Conservation (phyloP, 306 rosid species). For the Astragalus membranaceus region DNA sequence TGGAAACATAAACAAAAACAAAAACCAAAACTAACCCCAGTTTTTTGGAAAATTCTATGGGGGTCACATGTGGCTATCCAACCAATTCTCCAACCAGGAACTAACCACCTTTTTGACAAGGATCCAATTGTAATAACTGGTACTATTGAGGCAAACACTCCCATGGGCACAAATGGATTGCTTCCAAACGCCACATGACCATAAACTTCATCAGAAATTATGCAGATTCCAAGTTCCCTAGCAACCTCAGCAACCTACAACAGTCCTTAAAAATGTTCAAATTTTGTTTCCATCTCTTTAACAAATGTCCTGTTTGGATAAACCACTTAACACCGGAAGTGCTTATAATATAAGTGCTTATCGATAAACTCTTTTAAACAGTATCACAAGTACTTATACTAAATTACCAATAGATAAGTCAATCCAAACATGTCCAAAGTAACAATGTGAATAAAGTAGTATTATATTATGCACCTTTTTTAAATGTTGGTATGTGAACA, state of each 20-base stretch:
- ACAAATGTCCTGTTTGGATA: too few species aligned
- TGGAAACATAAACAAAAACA: too few species aligned
- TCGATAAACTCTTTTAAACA: too few species aligned
- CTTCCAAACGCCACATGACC: slow-evolving; percentile 41
- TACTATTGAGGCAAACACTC: slow-evolving; percentile 37
- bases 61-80: slow-evolving; percentile 59
- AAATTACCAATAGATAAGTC: too few species aligned
- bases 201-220: slow-evolving; percentile 64
- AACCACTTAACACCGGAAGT: too few species aligned
- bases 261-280: neutral
- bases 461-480: slow-evolving; percentile 33
- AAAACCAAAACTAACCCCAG: slow-evolving; percentile 37
- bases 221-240: slow-evolving; percentile 44
- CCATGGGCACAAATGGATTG: slow-evolving; percentile 64
- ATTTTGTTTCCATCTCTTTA: neutral
- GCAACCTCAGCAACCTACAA: slow-evolving; percentile 59
- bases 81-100: slow-evolving; percentile 75
- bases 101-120: slow-evolving; percentile 52
- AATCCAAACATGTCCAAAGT: too few species aligned
- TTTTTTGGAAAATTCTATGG: slow-evolving; percentile 30
- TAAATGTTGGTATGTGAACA: slow-evolving; percentile 47
- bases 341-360: too few species aligned
- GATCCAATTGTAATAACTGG: slow-evolving; percentile 65
- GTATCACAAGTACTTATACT: too few species aligned
- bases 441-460: too few species aligned